Evolutionary conservation across 148 eudicot genomes (phyloP).

Genomic region (Diospyros lotus): DNA sequence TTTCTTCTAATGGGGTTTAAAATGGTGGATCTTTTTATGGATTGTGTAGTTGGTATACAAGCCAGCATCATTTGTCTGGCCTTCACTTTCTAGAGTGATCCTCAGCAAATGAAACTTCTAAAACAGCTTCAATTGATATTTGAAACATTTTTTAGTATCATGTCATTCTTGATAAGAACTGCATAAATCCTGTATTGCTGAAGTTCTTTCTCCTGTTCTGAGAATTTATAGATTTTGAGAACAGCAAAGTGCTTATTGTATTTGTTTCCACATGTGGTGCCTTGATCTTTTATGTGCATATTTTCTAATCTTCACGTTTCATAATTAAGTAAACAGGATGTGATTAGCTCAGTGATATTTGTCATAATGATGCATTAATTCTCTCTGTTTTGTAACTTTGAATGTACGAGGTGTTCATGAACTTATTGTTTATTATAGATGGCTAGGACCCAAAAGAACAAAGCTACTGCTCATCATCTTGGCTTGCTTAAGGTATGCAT

Average conservation of each 20-base stretch:
- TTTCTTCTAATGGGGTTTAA: background rate
- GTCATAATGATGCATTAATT: background rate
- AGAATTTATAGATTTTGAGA: background rate
- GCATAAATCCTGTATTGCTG: background rate
- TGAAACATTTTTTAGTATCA: background rate
- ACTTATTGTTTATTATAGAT: slow-evolving; percentile 45
- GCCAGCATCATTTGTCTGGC: background rate
- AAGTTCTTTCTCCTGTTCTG: background rate
- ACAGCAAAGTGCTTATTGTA: background rate
- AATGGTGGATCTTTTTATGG: background rate
- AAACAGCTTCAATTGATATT: background rate
- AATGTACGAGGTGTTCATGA: background rate
- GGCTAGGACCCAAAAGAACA: slow-evolving; percentile 98
- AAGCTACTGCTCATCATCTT: slow-evolving; percentile 98
- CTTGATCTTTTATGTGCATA: background rate
- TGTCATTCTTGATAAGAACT: background rate
- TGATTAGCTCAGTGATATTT: background rate
- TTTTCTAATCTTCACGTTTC: background rate
- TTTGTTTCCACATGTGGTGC: background rate
- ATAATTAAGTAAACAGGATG: background rate
- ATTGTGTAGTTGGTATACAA: background rate
- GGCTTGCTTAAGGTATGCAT: slow-evolving; percentile 77
- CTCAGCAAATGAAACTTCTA: background rate
- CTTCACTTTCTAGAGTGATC: background rate
- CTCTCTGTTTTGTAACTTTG: background rate